Base-by-base conservation (phyloP, 2,329 filamentous ascomycete genomes). In the Microdochium paspali region DNA sequence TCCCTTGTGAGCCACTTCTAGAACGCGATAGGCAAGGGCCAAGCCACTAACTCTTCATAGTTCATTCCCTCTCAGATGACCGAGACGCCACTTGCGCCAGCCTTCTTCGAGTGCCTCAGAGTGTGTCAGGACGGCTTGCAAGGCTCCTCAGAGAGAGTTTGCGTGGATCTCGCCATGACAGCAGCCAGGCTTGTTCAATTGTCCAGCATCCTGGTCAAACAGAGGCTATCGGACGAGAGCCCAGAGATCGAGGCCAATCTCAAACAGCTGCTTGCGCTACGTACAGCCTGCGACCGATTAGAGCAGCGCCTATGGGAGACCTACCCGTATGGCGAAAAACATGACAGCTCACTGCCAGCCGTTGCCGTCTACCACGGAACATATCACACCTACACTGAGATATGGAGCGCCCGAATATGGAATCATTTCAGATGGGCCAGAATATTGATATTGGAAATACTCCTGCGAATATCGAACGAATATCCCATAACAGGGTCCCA, bases 371-470 rank as follows among this genome's bases (percentile, higher is more conserved):
- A 78, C 50, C 66, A 70, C 18, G 69, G 71, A 12, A 66, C 69
- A 47, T 82, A 77, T 54, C 77, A 83, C 56, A 58, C 69, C 21
- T 83, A 83, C 54, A 59, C 61, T 15, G 71, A 74, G 51, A 70
- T 79, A 47, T 79, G 72, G 68, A 63, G 70, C 18, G 74, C 72
- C 9, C 69, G 74, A 23, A 67, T 76, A 35, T 82, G 76, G 76
- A 78, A 76, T 50, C 73, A 82, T 53, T 80, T 76, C 53, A 76
- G 80, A 23, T 80, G 76, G 68, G 69, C 70, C 6, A 72, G 76
- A n/a, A 72, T 80, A 23, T 60, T 81, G 10, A 57, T 72, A 15
- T 73, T 70, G 55, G 70, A 79, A 50, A 65, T 69, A 39, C 69
- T 82, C 12, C 58, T 76, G 10, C 64, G 66, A 10, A 57, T 69